Percentiles rank a stretch among this genome's conserved stretches.
These are phyloP conservation scores for Coccinonectria pachysandricola DNA, from an alignment of 2,329 filamentous ascomycete species.

Conservation along the genomic window DNA sequence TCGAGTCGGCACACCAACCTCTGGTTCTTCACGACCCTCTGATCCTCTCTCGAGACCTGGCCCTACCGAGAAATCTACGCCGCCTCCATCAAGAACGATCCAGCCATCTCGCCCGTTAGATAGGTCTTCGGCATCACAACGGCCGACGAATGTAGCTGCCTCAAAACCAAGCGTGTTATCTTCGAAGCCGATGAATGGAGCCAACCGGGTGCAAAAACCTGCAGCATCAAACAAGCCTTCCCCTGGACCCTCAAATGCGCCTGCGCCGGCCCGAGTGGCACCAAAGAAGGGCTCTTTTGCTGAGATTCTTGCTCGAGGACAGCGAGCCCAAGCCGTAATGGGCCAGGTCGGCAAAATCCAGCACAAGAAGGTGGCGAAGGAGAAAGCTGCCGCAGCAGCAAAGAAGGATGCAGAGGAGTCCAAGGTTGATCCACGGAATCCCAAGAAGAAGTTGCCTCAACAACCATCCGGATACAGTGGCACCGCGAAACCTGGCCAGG, in stretches of 20 bases:
- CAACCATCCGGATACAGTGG: slow-evolving; percentile 21
- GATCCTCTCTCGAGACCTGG: slow-evolving; percentile 9
- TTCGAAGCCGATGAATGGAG: slow-evolving; percentile 17
- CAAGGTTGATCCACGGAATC: slow-evolving; percentile 13
- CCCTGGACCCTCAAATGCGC: slow-evolving; percentile 24
- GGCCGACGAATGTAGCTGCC: slow-evolving; percentile 7
- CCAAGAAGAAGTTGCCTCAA: slow-evolving; percentile 13
- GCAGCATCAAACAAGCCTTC: slow-evolving; percentile 13
- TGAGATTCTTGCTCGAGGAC: slow-evolving; percentile 63
- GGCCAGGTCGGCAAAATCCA: slow-evolving; percentile 61
- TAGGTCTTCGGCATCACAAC: slow-evolving; percentile 14
- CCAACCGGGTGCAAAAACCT: slow-evolving; percentile 16
- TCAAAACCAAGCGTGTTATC: slow-evolving; percentile 13
- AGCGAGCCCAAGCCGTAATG: slow-evolving; percentile 51
- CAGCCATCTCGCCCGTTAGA: slow-evolving; percentile 17
- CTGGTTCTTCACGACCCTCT: slow-evolving; percentile 9
- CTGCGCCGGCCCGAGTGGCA: slow-evolving; percentile 31
- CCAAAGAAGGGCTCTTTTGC: slow-evolving; percentile 66
- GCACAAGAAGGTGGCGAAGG: slow-evolving; percentile 63
- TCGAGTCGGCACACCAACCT: too few relatives aligned
- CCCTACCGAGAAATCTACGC: slow-evolving; percentile 7
- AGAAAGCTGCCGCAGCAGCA: slow-evolving; percentile 40
- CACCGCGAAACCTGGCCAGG: too few relatives aligned
- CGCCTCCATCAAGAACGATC: slow-evolving; percentile 9
- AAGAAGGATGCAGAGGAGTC: slow-evolving; percentile 36